Evolutionary conservation across 2,329 filamentous ascomycete species (phyloP).

Genomic region (Cercospora berteroae): DNA sequence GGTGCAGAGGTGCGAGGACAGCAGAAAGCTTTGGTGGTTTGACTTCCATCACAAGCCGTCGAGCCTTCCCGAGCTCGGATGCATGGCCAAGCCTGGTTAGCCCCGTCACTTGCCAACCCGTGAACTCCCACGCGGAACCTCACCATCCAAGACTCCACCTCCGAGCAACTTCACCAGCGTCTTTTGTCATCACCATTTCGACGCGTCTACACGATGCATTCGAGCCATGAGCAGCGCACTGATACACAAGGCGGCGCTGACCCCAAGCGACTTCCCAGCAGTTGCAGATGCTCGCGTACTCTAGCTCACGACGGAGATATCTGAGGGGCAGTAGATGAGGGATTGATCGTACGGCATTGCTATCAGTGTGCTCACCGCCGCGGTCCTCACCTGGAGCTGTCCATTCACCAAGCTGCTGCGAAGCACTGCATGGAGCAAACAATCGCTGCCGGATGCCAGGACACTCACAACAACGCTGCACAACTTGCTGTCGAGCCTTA

Average conservation of each 20-base stretch:
- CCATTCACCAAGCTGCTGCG: neutral
- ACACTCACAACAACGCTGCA: neutral
- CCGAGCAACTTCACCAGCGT: neutral
- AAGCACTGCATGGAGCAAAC: neutral
- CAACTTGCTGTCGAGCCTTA: neutral
- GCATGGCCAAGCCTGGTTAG: constrained; percentile 1
- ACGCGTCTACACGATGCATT: neutral
- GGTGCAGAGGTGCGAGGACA: constrained; percentile 2
- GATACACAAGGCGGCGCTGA: neutral
- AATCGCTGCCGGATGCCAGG: neutral
- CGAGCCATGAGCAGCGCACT: neutral
- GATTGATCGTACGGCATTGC: neutral
- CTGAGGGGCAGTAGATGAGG: neutral
- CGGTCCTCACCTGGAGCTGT: neutral
- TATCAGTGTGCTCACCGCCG: neutral
- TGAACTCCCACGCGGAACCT: neutral
- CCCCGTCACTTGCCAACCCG: constrained; percentile 1
- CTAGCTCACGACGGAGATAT: neutral
- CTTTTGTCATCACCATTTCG: neutral
- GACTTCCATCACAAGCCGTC: constrained; percentile 8
- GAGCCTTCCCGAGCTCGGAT: constrained; percentile 10
- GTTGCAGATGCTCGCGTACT: neutral
- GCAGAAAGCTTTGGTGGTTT: constrained; percentile 16
- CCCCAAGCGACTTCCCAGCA: neutral
- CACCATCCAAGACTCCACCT: neutral